Conservation (phyloP, 257 asterid species). For the Henckelia pumila region DNA sequence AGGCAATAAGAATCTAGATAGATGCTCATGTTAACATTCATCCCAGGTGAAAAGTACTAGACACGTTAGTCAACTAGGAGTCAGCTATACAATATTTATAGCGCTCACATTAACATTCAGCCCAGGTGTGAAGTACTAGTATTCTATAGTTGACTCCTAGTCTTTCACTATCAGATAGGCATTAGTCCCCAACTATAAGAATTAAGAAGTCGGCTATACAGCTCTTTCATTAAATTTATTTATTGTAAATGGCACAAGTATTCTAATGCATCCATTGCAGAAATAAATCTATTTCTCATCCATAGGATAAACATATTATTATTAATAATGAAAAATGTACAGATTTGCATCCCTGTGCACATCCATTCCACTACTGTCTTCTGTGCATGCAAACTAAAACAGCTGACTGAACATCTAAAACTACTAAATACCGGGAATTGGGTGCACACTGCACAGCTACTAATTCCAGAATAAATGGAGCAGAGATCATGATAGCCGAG, state of each 20-base stretch:
- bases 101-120: slow-evolving; percentile 11
- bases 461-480: background rate
- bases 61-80: background rate
- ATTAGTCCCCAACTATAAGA: background rate
- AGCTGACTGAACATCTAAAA: background rate
- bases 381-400: background rate
- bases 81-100: background rate
- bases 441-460: no score
- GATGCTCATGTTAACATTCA: slow-evolving; percentile 13
- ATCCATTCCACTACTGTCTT: background rate
- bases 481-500: background rate
- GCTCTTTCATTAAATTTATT: background rate
- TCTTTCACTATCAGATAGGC: background rate
- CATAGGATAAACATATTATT: background rate
- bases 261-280: background rate
- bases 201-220: background rate
- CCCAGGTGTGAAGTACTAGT: background rate
- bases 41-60: background rate
- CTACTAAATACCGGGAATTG: no score
- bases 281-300: no score
- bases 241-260: background rate
- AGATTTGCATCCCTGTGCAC: background rate
- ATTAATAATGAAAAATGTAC: background rate
- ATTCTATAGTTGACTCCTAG: background rate
- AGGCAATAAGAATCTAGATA: slow-evolving; percentile 15